A percentile compares a stretch with the other conserved stretches of the same genome.
Evolutionary conservation across 2,329 filamentous ascomycete genomes (phyloP).

Genomic region (Aspergillus proliferans): DNA sequence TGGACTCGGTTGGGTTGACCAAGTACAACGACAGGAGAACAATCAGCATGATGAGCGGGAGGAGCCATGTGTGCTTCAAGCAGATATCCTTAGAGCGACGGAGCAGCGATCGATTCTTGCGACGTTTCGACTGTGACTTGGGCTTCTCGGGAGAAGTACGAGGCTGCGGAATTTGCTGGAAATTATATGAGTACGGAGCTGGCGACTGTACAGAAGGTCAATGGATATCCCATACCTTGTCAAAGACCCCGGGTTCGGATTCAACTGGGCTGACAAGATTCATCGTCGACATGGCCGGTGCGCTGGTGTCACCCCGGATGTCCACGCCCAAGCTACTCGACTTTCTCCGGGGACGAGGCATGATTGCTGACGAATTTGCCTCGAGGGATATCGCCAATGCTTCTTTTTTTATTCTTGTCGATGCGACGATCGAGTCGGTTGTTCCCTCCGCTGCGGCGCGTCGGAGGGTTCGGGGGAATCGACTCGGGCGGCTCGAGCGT

Average conservation of each 20-base stretch:
- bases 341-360: slow-evolving; percentile 37
- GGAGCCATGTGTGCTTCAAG: slow-evolving; percentile 54
- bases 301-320: slow-evolving; percentile 43
- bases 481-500: background rate
- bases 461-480: background rate
- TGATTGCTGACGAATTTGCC: slow-evolving; percentile 8
- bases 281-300: slow-evolving; percentile 43
- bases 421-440: background rate
- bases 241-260: slow-evolving; percentile 6
- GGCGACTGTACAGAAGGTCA: background rate
- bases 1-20: slow-evolving; percentile 68
- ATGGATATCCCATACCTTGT: slow-evolving; percentile 20
- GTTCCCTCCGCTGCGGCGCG: background rate
- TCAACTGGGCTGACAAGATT: slow-evolving; percentile 29
- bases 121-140: slow-evolving; percentile 38
- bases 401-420: background rate
- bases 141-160: slow-evolving; percentile 21
- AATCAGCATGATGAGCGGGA: slow-evolving; percentile 62
- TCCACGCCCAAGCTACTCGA: slow-evolving; percentile 42
- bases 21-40: slow-evolving; percentile 63
- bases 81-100: slow-evolving; percentile 39
- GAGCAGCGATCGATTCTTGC: slow-evolving; percentile 38
- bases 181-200: background rate
- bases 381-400: background rate
- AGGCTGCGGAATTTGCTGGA: slow-evolving; percentile 15